Conservation (phyloP, 805 yeast genomes). For the Candida golubevii region DNA sequence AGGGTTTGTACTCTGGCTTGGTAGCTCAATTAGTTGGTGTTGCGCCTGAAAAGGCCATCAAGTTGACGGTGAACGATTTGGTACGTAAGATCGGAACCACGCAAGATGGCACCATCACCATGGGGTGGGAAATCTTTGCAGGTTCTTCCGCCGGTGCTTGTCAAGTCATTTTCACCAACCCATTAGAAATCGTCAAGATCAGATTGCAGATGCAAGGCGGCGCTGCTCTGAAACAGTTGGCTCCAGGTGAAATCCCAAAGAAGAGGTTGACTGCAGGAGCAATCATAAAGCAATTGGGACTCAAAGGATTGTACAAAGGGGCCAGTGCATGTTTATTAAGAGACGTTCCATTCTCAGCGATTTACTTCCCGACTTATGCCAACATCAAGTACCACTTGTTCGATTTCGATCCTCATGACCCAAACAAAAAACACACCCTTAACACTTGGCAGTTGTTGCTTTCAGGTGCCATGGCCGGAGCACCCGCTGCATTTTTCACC, state of each 20-base stretch:
- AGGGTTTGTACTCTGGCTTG: conserved; percentile 87
- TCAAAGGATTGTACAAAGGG: conserved; percentile 86
- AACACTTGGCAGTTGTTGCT: conserved; percentile 78
- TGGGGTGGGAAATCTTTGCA: conserved; percentile 71
- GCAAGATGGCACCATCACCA: conserved; percentile 35
- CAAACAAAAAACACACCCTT: conserved; percentile 53
- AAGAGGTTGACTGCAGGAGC: conserved; percentile 54
- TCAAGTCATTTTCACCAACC: conserved; percentile 94
- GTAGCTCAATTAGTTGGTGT: conserved; percentile 95
- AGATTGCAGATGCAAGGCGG: conserved; percentile 92
- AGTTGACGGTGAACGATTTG: conserved; percentile 88
- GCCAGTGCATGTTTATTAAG: conserved; percentile 86
- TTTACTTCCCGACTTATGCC: conserved; percentile 95
- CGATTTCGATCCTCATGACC: conserved; percentile 71
- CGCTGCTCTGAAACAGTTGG: conserved; percentile 22
- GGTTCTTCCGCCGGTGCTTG: conserved; percentile 96
- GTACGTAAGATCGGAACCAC: conserved; percentile 67
- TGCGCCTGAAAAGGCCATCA: conserved; percentile 97
- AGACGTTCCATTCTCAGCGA: conserved; percentile 95
- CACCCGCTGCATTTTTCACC: conserved; percentile 95
- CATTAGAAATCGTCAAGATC: conserved; percentile 92
- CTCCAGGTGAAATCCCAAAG: conserved; percentile 38
- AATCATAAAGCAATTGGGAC: conserved; percentile 74
- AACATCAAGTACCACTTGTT: conserved; percentile 81
- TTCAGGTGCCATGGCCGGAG: conserved; percentile 94